phyloP scores from a whole-genome alignment of 1,284 basidiomycete species.

The Omphalotus olearius region DNA sequence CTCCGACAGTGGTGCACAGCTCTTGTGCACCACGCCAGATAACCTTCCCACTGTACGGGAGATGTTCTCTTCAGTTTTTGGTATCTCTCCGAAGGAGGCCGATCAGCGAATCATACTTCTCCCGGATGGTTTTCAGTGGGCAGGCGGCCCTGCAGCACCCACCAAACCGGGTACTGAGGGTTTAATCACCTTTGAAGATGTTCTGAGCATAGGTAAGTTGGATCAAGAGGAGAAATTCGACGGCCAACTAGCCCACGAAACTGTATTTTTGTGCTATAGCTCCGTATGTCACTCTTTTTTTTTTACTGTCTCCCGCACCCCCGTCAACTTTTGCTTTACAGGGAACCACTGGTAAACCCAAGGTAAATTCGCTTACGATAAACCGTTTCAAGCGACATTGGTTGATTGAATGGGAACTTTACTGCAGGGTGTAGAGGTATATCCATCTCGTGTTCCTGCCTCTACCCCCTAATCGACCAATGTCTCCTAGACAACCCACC shows the following conservation, averaged over 20 bases:
- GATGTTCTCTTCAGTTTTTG: constrained; percentile 34
- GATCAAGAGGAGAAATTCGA: constrained; percentile 46
- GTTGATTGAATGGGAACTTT: neutral
- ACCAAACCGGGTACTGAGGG: constrained; percentile 23
- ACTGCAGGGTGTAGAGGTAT: constrained; percentile 30
- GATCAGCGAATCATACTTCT: constrained; percentile 43
- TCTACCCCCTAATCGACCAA: neutral
- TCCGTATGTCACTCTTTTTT: constrained; percentile 28
- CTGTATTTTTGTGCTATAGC: constrained; percentile 64
- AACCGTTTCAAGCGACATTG: too few relatives aligned
- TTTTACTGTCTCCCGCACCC: too few relatives aligned
- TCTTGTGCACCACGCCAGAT: constrained; percentile 51
- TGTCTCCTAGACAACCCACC: constrained; percentile 52
- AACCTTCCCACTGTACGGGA: constrained; percentile 41
- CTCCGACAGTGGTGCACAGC: constrained; percentile 46
- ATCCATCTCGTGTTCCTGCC: constrained; percentile 13
- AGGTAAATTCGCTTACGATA: constrained; percentile 23
- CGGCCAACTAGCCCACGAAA: constrained; percentile 43
- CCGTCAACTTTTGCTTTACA: too few relatives aligned
- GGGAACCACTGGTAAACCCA: constrained; percentile 57
- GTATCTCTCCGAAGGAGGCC: constrained; percentile 29
- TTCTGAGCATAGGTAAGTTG: constrained; percentile 43
- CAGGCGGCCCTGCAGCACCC: constrained; percentile 26
- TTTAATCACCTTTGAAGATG: constrained; percentile 34
- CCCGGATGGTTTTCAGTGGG: constrained; percentile 36